A percentile compares a stretch with the other conserved stretches of the same genome.
These are phyloP conservation scores for Schizosaccharomyces lindneri DNA, from an alignment of 805 yeast species.

Conservation along the genomic window DNA sequence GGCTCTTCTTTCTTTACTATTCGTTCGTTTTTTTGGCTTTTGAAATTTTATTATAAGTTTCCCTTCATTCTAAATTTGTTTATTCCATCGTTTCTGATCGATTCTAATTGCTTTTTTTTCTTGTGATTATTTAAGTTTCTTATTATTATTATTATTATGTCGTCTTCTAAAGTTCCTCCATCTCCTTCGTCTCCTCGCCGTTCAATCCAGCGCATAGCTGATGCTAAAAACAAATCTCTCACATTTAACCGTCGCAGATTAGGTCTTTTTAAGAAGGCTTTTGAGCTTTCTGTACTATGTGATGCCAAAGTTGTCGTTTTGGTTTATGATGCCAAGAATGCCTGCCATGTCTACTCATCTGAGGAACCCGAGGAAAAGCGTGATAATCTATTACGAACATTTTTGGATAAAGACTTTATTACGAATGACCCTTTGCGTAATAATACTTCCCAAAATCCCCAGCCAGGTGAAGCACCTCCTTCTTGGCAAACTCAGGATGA, in stretches of 20 bases:
- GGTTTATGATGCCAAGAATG: slow-evolving; percentile 24
- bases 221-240: not conserved
- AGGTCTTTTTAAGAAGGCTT: slow-evolving; percentile 63
- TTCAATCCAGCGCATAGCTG: not conserved
- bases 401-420: not conserved
- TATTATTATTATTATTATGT: not conserved
- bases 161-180: not conserved
- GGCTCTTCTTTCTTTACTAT: no score
- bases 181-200: not conserved
- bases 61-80: no score
- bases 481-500: not conserved
- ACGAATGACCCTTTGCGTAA: not conserved
- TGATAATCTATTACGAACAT: not conserved
- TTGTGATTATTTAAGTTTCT: not conserved
- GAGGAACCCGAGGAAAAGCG: not conserved
- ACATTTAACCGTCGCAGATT: slow-evolving; percentile 88
- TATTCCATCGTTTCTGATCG: no score
- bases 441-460: not conserved
- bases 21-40: no score
- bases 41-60: no score
- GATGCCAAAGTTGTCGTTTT: slow-evolving; percentile 83
- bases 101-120: not conserved
- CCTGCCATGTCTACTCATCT: slow-evolving; percentile 1
- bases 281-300: slow-evolving; percentile 69
- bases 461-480: not conserved